Conservation (phyloP, 352 stramenopile genomes). For the Globisporangium nodosum region DNA sequence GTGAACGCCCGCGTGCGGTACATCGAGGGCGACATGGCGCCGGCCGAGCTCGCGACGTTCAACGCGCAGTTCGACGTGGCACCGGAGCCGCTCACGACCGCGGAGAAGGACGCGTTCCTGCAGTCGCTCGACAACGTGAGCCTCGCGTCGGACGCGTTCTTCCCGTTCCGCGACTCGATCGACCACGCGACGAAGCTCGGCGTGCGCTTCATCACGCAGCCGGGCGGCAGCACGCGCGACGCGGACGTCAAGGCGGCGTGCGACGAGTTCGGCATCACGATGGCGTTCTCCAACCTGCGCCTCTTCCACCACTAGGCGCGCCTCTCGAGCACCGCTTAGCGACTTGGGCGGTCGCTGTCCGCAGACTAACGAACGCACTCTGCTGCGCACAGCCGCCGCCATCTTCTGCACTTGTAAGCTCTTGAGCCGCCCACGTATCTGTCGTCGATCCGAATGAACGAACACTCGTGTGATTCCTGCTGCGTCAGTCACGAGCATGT, state of each 20-base stretch:
- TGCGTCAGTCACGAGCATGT: too few relatives aligned
- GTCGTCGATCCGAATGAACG: background rate
- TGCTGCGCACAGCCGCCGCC: background rate
- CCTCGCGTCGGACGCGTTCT: constrained; percentile 99
- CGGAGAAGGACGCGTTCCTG: constrained; percentile 96
- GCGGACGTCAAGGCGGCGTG: constrained; percentile 92
- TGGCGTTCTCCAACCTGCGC: constrained; percentile 97
- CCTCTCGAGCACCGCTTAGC: background rate
- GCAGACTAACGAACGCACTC: too few relatives aligned
- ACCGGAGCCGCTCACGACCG: constrained; percentile 91
- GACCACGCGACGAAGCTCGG: constrained; percentile 95
- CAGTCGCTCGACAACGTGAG: constrained; percentile 85
- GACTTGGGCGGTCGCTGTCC: background rate
- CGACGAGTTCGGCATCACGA: constrained; percentile 98
- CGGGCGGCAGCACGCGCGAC: constrained; percentile 82
- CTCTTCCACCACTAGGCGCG: constrained; percentile 98
- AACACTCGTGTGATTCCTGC: background rate
- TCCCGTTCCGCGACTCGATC: constrained; percentile 99
- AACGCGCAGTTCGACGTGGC: constrained; percentile 93
- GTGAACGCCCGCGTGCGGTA: constrained; percentile 99
- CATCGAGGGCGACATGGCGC: constrained; percentile 98
- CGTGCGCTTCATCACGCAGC: constrained; percentile 97
- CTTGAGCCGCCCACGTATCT: background rate
- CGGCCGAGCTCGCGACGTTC: constrained; percentile 94
- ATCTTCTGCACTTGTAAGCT: too few relatives aligned